These are phyloP conservation scores for Raddia guianensis DNA, from an alignment of 176 grass and related monocot genomes.

Conservation along the genomic window DNA sequence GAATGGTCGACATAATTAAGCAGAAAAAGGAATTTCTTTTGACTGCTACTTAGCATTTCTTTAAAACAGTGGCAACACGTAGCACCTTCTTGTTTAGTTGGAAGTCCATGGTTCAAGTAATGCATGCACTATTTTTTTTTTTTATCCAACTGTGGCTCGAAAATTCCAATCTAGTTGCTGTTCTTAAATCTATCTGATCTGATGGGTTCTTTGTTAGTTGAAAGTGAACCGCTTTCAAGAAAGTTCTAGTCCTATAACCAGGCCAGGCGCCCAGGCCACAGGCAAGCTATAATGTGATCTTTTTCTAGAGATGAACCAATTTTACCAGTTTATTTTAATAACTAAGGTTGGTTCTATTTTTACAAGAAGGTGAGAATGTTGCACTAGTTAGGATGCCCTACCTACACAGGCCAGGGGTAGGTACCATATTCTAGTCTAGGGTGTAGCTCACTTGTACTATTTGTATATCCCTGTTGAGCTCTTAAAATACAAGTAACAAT, in stretches of 20 bases:
- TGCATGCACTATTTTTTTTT: not conserved
- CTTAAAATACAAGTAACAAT: too few relatives aligned
- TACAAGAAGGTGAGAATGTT: not conserved
- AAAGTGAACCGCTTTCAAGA: not conserved
- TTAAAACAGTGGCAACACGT: too few relatives aligned
- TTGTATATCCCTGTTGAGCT: too few relatives aligned
- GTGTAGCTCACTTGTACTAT: too few relatives aligned
- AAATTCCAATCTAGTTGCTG: not conserved
- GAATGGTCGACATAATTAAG: not conserved
- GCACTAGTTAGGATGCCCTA: not conserved
- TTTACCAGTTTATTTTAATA: not conserved
- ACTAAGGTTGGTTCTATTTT: not conserved
- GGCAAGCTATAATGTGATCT: not conserved
- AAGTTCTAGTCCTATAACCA: not conserved
- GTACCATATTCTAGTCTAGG: too few relatives aligned
- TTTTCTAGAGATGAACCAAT: constrained; percentile 4
- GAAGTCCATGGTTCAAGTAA: not conserved
- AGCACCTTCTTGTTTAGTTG: not conserved
- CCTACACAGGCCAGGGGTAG: too few relatives aligned
- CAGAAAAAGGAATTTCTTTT: not conserved
- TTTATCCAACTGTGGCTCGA: not conserved
- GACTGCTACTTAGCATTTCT: not conserved
- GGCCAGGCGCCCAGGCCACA: not conserved
- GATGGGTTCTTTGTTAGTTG: not conserved
- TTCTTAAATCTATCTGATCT: not conserved